A percentile compares a stretch with the other conserved stretches of the same genome.
Conservation (phyloP, 1,139 yeast species). For the Pichia norvegensis region DNA sequence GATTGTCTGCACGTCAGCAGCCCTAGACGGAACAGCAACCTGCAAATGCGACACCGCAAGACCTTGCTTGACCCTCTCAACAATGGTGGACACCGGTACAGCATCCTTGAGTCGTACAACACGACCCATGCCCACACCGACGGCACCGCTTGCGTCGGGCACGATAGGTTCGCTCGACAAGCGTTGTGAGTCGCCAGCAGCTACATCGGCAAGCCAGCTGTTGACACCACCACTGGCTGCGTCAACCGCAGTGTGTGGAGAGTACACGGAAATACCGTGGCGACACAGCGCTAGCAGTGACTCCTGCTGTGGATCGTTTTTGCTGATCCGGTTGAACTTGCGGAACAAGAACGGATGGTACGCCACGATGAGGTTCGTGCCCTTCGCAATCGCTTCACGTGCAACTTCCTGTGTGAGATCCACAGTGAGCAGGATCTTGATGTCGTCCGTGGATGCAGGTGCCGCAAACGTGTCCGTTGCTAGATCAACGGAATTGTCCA, state of each 20-base stretch:
- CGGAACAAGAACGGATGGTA: constrained; percentile 94
- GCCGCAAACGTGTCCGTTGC: neutral
- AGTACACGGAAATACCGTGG: constrained; percentile 76
- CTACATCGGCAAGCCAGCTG: constrained; percentile 74
- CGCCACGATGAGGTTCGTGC: constrained; percentile 58
- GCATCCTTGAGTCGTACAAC: constrained; percentile 44
- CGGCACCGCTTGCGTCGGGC: constrained; percentile 26
- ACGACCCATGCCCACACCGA: constrained; percentile 78
- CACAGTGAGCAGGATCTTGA: constrained; percentile 61
- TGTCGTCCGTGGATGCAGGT: constrained; percentile 8
- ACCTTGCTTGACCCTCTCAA: constrained; percentile 46
- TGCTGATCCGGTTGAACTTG: constrained; percentile 70
- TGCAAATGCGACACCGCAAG: constrained; percentile 54
- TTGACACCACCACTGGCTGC: constrained; percentile 89
- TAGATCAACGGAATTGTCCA: constrained; percentile 41
- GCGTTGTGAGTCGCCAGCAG: constrained; percentile 26
- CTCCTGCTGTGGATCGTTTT: constrained; percentile 57
- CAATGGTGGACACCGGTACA: constrained; percentile 38
- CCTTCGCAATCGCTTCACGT: constrained; percentile 62
- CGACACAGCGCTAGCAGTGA: constrained; percentile 67
- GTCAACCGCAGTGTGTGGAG: constrained; percentile 95
- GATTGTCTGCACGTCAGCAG: constrained; percentile 41
- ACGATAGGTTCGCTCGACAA: constrained; percentile 30
- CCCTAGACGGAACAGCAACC: constrained; percentile 38
- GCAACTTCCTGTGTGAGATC: constrained; percentile 82